Conservation (phyloP, 495 filamentous ascomycete genomes). For the Aspergillus coremiiformis region DNA sequence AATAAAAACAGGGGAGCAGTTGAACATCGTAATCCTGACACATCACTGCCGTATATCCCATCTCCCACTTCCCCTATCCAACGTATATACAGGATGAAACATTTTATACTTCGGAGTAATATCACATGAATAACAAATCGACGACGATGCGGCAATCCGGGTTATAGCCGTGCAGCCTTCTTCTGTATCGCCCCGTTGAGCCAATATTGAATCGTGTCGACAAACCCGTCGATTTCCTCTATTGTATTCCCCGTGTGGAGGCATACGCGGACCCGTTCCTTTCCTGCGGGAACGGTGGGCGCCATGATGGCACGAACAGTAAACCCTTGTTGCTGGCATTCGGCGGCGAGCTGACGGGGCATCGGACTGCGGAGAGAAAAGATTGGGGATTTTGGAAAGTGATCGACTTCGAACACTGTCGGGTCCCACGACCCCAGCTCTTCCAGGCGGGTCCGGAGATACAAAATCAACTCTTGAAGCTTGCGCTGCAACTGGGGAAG, state of each 20-base stretch:
- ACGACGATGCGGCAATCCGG: too few species aligned
- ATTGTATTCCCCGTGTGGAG: conserved; percentile 44
- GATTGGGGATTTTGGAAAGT: conserved; percentile 38
- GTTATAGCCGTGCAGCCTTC: conserved; percentile 7
- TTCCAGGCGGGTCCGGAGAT: conserved; percentile 28
- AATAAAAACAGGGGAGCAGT: too few species aligned
- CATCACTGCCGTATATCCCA: too few species aligned
- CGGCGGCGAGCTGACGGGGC: conserved; percentile 24
- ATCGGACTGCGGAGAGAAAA: conserved; percentile 38
- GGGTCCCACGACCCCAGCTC: conserved; percentile 22
- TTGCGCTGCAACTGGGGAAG: conserved; percentile 28
- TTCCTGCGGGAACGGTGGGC: conserved; percentile 41
- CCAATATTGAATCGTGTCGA: conserved; percentile 35
- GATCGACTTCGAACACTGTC: conserved; percentile 29
- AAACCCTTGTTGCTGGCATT: conserved; percentile 29
- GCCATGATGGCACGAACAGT: conserved; percentile 42
- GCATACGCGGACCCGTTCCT: conserved; percentile 43
- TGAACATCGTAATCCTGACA: too few species aligned
- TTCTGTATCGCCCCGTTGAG: conserved; percentile 20
- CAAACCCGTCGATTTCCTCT: conserved; percentile 38
- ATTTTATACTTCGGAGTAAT: too few species aligned
- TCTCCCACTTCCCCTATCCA: background rate
- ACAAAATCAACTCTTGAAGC: conserved; percentile 31
- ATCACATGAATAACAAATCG: too few species aligned
- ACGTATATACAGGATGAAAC: background rate